Percentiles rank a stretch among this genome's conserved stretches.
Evolutionary conservation across 257 asterid genomes (phyloP).

Genomic region (Asclepias syriaca): DNA sequence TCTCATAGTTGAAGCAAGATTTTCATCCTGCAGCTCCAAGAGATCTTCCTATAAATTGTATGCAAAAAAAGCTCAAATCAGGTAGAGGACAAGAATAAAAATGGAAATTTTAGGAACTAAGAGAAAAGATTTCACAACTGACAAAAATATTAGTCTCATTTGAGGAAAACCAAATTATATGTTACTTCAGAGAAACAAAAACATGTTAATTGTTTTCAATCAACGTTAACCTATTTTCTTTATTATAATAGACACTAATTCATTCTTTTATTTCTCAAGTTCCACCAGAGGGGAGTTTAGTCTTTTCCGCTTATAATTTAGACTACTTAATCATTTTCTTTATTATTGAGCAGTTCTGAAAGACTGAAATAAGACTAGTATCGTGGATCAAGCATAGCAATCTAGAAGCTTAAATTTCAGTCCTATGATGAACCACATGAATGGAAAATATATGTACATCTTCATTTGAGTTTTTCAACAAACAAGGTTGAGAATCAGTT

Average conservation of each 20-base stretch:
- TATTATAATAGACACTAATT: too few species aligned
- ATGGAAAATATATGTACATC: background rate
- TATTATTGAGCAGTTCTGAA: background rate
- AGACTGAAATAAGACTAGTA: background rate
- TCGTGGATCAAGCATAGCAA: background rate
- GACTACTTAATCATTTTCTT: background rate
- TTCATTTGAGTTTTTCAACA: background rate
- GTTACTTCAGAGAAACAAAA: background rate
- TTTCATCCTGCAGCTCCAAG: conserved; percentile 78
- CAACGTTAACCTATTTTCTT: background rate
- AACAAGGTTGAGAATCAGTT: background rate
- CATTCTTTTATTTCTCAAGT: background rate
- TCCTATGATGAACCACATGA: background rate
- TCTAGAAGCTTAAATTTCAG: background rate
- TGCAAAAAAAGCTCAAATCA: conserved; percentile 19
- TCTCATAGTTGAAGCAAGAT: conserved; percentile 72
- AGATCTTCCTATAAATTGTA: conserved; percentile 73
- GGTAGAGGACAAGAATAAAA: conserved; percentile 11
- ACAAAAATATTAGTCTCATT: background rate
- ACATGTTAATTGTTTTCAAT: too few species aligned
- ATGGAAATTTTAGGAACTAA: background rate
- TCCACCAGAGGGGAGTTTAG: background rate
- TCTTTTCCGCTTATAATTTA: background rate
- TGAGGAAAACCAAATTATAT: background rate
- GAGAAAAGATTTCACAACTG: background rate